Base-by-base conservation (phyloP, 2,329 filamentous ascomycete genomes). In the Aureobasidium subglaciale region DNA sequence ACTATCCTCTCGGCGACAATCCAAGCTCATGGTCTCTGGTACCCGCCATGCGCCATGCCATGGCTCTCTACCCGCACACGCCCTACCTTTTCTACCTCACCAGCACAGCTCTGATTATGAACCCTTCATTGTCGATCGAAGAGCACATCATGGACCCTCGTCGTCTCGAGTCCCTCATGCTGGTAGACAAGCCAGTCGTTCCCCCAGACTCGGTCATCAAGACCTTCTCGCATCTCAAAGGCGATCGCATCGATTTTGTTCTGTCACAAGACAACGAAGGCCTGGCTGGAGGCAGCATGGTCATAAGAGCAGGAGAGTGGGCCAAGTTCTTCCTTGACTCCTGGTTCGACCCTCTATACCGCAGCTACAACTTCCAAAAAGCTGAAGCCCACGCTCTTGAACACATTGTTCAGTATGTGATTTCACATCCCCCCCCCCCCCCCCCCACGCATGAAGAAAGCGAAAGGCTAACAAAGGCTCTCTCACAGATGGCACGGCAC, bases 171-270 rank as follows among this genome's bases (percentile, higher is more conserved):
- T 77, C 76, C 20, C 69, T 88, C 56, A 96, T 97, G 89, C 82
- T 93, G 63, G 87, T 84, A 68, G 88, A 96, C 69, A 79, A 85
- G 54, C 83, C 93, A 5, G 84, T 99, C 49, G 92, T 97, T 8
- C 93, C 92, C 2, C 93, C 95, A 0, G 90, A 96, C 72, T 95
- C 90, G 73, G 91, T 99, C 64, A 97, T 99, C 74, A 92, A 88
- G 76, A 97, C 95, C 0, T 96, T 95, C 68, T 76, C 81, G 15
- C 86, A 95, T 66, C 75, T 96, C n/a, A 84, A 83, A 59, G 85
- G 84, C 32, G 78, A 87, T 41, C 81, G 90, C 56, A 84, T 95
- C 38, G 88, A 95, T 61, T 77, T 97, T 13, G 80, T 96, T 35
- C 70, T 96, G 34, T 87, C 88, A 6, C 90, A 96, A 71, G 93